Percentiles rank a stretch among this genome's conserved stretches.
These are phyloP conservation scores for Verticillium longisporum DNA, from an alignment of 2,329 filamentous ascomycete species.

Conservation along the genomic window DNA sequence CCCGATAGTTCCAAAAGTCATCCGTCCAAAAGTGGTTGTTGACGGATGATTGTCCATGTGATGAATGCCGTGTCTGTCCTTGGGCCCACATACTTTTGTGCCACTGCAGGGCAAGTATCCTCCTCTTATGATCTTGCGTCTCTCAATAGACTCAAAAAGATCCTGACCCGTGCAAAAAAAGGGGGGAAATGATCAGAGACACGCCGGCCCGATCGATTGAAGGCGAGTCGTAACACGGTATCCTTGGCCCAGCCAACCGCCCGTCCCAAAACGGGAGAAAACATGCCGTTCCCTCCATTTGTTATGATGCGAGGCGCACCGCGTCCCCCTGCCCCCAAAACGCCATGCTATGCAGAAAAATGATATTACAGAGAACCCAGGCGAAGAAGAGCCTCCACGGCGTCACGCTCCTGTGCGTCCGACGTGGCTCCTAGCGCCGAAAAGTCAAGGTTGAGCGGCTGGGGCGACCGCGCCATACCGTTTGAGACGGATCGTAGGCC, in stretches of 20 bases:
- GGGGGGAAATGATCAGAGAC: conserved; percentile 18
- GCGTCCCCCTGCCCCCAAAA: conserved; percentile 25
- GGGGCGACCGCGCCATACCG: conserved; percentile 48
- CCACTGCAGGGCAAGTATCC: background rate
- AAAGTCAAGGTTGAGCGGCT: conserved; percentile 43
- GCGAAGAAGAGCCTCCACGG: conserved; percentile 71
- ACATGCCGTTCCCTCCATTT: background rate
- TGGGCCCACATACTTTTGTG: background rate
- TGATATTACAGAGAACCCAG: conserved; percentile 70
- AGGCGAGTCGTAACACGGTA: conserved; percentile 20
- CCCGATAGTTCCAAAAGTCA: background rate
- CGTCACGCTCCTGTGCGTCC: conserved; percentile 71
- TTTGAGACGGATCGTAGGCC: conserved; percentile 42
- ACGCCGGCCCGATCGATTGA: conserved; percentile 21
- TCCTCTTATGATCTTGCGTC: background rate
- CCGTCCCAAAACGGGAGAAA: background rate
- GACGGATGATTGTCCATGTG: background rate
- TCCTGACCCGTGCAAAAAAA: conserved; percentile 24
- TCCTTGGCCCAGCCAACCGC: conserved; percentile 17
- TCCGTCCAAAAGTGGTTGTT: background rate
- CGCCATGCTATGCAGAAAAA: conserved; percentile 44
- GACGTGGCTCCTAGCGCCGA: conserved; percentile 43
- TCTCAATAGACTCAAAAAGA: conserved; percentile 1
- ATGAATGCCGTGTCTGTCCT: background rate
- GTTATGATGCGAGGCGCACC: background rate